Percentiles rank a stretch among this genome's conserved stretches.
These are phyloP conservation scores for Cucumis sativus DNA, from an alignment of 306 rosid genomes.

Conservation along the genomic window DNA sequence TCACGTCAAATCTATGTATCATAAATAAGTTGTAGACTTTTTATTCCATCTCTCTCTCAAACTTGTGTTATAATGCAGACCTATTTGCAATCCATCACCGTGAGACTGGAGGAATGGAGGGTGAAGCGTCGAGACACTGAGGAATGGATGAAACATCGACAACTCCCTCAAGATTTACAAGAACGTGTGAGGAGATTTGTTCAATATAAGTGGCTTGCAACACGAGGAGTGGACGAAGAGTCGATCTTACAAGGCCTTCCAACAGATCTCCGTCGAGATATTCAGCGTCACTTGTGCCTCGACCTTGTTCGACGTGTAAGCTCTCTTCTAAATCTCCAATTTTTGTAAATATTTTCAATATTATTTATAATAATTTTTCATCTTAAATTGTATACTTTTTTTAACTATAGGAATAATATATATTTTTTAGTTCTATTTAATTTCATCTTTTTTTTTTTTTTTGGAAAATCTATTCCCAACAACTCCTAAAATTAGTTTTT, in stretches of 20 bases:
- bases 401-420: no score
- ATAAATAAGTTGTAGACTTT: neutral
- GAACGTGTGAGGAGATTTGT: conserved; percentile 67
- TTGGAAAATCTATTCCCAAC: no score
- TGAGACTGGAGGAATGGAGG: conserved; percentile 96
- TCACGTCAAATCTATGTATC: neutral
- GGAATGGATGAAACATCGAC: conserved; percentile 92
- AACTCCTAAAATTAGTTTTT: no score
- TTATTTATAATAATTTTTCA: no score
- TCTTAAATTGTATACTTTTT: no score
- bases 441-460: no score
- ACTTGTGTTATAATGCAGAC: conserved; percentile 41
- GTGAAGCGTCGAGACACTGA: conserved; percentile 81
- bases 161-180: conserved; percentile 56
- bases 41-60: neutral
- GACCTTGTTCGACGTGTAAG: conserved; percentile 88
- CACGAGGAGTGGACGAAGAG: conserved; percentile 84
- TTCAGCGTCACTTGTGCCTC: conserved; percentile 76
- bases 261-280: conserved; percentile 71
- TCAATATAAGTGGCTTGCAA: conserved; percentile 91
- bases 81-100: conserved; percentile 76
- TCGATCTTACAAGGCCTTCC: conserved; percentile 57
- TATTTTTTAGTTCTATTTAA: no score
- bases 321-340: neutral
- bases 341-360: no score